Percentiles rank a stretch among this genome's conserved stretches.
These are phyloP conservation scores for Myrica gale DNA, from an alignment of 306 rosid genomes.

Conservation along the genomic window DNA sequence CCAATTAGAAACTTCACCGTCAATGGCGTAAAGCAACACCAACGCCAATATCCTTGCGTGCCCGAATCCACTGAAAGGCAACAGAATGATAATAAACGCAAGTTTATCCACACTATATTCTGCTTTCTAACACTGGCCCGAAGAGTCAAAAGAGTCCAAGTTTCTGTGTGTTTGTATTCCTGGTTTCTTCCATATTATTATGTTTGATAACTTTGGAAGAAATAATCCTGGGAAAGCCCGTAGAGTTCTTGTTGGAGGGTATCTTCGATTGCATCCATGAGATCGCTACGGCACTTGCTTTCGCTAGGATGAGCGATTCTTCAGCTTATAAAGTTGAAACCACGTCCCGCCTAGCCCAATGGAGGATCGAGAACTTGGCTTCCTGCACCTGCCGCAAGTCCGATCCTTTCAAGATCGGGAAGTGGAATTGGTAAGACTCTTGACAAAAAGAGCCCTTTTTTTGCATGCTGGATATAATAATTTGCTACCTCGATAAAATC, in stretches of 20 bases:
- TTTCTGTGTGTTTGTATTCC: not conserved
- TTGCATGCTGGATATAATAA: not conserved
- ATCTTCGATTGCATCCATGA: conserved; percentile 95
- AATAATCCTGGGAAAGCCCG: conserved; percentile 93
- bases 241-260: conserved; percentile 74
- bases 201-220: conserved; percentile 27
- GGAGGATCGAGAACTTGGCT: conserved; percentile 90
- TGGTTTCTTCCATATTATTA: conserved; percentile 8
- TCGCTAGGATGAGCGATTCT: conserved; percentile 91
- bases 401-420: conserved; percentile 95
- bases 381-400: conserved; percentile 96
- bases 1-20: conserved; percentile 30
- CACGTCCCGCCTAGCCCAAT: conserved; percentile 93
- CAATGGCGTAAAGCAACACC: conserved; percentile 56
- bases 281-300: conserved; percentile 71
- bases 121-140: not conserved
- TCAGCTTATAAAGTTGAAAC: conserved; percentile 83
- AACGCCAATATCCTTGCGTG: conserved; percentile 59
- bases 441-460: not conserved
- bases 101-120: not conserved
- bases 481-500: not conserved
- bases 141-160: conserved; percentile 6
- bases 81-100: too few species aligned
- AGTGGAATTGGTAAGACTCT: conserved; percentile 76
- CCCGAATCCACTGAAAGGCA: conserved; percentile 29